A percentile compares a stretch with the other conserved stretches of the same genome.
phyloP scores from a whole-genome alignment of 768 basidiomycete species.

The Phylloporus arenicola region DNA sequence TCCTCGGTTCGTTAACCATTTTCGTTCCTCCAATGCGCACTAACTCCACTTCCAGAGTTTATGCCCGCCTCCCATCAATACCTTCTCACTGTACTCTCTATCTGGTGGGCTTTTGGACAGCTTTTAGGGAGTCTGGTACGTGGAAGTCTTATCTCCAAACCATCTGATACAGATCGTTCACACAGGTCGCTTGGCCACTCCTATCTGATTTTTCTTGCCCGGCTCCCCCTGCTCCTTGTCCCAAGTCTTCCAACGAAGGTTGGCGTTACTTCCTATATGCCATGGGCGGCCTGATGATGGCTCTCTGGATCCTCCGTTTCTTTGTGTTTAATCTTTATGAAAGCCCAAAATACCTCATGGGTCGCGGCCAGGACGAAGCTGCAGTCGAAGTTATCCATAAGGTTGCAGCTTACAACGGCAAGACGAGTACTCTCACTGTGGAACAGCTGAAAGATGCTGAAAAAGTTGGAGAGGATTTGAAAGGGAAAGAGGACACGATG shows the following conservation, averaged over 20 bases:
- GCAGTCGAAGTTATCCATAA: slow-evolving; percentile 60
- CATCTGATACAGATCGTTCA: background rate
- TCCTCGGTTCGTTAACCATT: slow-evolving; percentile 48
- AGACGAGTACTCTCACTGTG: slow-evolving; percentile 41
- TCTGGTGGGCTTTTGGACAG: slow-evolving; percentile 80
- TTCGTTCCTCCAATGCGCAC: background rate
- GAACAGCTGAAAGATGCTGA: slow-evolving; percentile 39
- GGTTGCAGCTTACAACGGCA: slow-evolving; percentile 59
- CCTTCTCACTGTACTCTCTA: slow-evolving; percentile 65
- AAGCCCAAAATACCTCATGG: slow-evolving; percentile 69
- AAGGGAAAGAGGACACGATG: slow-evolving; percentile 14
- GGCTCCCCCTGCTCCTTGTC: slow-evolving; percentile 42
- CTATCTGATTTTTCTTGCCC: slow-evolving; percentile 65
- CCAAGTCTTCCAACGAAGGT: slow-evolving; percentile 53
- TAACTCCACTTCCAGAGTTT: slow-evolving; percentile 43
- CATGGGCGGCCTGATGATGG: slow-evolving; percentile 66
- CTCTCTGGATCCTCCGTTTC: slow-evolving; percentile 58
- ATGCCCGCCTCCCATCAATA: slow-evolving; percentile 70
- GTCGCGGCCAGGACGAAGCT: slow-evolving; percentile 54
- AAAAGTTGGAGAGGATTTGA: slow-evolving; percentile 7
- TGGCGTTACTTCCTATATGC: slow-evolving; percentile 75
- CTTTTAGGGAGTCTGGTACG: slow-evolving; percentile 50
- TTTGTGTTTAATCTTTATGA: slow-evolving; percentile 64
- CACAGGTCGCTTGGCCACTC: slow-evolving; percentile 66
- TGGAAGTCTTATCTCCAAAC: background rate